These are phyloP conservation scores for Botrytis sinoallii DNA, from an alignment of 2,329 filamentous ascomycete species.

Conservation along the genomic window DNA sequence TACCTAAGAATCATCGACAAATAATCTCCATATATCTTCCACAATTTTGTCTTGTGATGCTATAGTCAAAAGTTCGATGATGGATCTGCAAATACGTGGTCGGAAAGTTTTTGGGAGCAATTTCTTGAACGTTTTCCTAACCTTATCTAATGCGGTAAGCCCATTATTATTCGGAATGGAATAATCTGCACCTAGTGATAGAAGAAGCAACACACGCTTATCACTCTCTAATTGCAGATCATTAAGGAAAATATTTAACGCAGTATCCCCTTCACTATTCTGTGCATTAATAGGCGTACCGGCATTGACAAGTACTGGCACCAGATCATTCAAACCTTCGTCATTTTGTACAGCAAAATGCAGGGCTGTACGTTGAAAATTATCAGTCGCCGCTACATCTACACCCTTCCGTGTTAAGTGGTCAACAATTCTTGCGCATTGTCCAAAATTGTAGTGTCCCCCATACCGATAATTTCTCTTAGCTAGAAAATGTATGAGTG, in stretches of 20 bases:
- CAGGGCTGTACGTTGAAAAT: neutral
- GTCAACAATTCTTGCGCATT: fast-evolving
- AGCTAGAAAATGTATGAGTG: neutral
- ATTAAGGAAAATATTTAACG: neutral
- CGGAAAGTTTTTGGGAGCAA: fast-evolving
- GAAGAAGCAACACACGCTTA: neutral
- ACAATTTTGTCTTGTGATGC: neutral
- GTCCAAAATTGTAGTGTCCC: fast-evolving
- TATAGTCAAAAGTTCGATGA: neutral
- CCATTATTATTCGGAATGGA: neutral
- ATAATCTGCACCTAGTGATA: neutral
- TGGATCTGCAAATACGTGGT: fast-evolving
- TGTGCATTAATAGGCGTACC: neutral
- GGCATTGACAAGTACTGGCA: neutral
- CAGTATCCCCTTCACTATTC: neutral
- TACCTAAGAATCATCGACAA: neutral
- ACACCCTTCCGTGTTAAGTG: neutral
- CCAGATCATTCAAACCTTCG: fast-evolving
- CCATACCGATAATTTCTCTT: too few species aligned
- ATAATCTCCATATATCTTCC: neutral
- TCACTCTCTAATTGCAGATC: too few species aligned
- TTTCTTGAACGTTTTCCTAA: fast-evolving
- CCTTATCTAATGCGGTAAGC: neutral
- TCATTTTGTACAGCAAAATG: neutral
- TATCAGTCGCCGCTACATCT: neutral